A percentile compares a stretch with the other conserved stretches of the same genome.
phyloP scores from a whole-genome alignment of 2,329 filamentous ascomycete genomes.

The Penicillium capsulatum region DNA sequence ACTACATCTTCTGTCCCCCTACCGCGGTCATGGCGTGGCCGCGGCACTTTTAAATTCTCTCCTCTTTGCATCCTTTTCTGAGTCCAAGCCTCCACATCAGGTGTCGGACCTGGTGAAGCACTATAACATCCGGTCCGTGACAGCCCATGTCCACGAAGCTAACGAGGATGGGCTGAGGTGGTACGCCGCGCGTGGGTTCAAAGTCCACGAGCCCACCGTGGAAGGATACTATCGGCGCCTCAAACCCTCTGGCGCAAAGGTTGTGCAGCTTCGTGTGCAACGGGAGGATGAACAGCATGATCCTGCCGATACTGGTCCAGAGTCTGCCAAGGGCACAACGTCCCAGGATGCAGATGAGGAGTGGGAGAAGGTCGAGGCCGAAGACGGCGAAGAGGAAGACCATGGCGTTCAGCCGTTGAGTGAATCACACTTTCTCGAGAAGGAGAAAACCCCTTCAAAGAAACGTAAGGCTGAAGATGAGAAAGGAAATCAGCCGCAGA shows the following conservation, averaged over 20 bases:
- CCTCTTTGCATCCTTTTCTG: conserved; percentile 24
- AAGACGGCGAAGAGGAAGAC: conserved; percentile 34
- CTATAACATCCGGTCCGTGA: conserved; percentile 51
- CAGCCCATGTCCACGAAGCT: conserved; percentile 61
- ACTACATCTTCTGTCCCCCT: conserved; percentile 56
- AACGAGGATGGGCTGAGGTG: conserved; percentile 58
- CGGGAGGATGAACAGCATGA: conserved; percentile 20
- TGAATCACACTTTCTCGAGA: conserved; percentile 33
- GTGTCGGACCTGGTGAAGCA: conserved; percentile 42
- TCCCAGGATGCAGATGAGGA: conserved; percentile 34
- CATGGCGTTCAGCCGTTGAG: conserved; percentile 31
- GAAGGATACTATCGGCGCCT: conserved; percentile 58
- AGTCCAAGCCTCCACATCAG: conserved; percentile 10
- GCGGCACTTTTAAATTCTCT: conserved; percentile 50
- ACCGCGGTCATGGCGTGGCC: conserved; percentile 56
- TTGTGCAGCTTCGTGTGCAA: conserved; percentile 43
- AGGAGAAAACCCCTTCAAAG: conserved; percentile 15
- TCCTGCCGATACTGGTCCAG: not conserved
- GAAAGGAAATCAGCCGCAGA: conserved; percentile 8
- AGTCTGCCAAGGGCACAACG: conserved; percentile 1
- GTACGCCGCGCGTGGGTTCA: conserved; percentile 58
- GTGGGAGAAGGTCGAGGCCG: conserved; percentile 41
- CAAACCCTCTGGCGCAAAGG: conserved; percentile 53
- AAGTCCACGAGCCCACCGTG: conserved; percentile 47
- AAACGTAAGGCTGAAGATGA: conserved; percentile 34